Base-by-base conservation (phyloP, 371 early-diverging fungal genomes). In the Apophysomyces elegans region DNA sequence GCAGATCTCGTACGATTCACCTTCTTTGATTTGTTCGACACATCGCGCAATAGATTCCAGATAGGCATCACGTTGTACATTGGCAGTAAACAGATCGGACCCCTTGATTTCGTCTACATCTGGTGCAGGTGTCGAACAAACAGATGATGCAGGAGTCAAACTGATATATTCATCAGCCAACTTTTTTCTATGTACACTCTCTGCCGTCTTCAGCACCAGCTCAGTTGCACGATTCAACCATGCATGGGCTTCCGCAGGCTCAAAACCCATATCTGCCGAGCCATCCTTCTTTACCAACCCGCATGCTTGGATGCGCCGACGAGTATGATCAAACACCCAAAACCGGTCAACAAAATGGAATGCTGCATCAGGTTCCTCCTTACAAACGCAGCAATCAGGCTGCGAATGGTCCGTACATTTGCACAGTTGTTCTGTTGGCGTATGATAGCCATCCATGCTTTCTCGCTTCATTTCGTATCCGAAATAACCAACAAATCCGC, bases 1-100 rank as follows among this genome's bases (percentile, higher is more conserved):
- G 72, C 97, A 96, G 2, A 97, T 73, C 71, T 98, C 97, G 72
- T 98, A 98, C 4, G 96, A 89, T 71, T 98, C 97, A 37, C 99
- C 99, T 66, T 88, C 86, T 2, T 77, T 64, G 66, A 98, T 98
- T 47, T 81, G 77, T 14, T 84, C 69, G 18, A 91, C 72, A 26
- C 94, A 88, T 37, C 71, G 63, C 44, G 73, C 75, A 38, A 98
- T 90, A 11, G 89, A 85, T 1, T 73, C 61, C 0, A 95, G 66
- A 59, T 97, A 97, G 3, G 35, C 37, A n/a, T 66, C 57, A 37
- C 82, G 84, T 2, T 72, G 63, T 37, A 79, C 80, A 32, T 87
- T 80, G 3, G 89, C 76, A 9, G 70, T 73, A 50, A 90, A 84
- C 0, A 75, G 41, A 37, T 57, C 61, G 37, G 57, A 50, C 7